Evolutionary conservation across 2,329 filamentous ascomycete genomes (phyloP).

Genomic region (Chaetomiaceae sp.): DNA sequence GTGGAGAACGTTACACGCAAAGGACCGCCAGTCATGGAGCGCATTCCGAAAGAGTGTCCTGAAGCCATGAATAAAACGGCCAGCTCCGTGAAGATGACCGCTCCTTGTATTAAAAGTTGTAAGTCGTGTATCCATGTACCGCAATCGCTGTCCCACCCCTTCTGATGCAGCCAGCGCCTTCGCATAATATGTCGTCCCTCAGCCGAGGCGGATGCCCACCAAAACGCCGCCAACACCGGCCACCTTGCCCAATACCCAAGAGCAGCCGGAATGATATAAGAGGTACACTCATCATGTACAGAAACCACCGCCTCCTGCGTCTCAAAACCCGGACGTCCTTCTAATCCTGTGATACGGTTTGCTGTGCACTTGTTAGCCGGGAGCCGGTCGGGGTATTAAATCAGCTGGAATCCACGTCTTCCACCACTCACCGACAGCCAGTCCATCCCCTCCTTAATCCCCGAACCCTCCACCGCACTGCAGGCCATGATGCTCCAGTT

Average conservation of each 20-base stretch:
- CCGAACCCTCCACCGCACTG: slow-evolving; percentile 90
- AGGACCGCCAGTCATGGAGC: too few relatives aligned
- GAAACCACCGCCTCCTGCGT: slow-evolving; percentile 11
- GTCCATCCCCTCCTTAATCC: slow-evolving; percentile 97
- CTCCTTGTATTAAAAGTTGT: slow-evolving; percentile 17
- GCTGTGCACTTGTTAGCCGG: slow-evolving; percentile 32
- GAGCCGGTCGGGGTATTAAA: too few relatives aligned
- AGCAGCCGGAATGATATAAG: slow-evolving; percentile 19
- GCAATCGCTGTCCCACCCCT: slow-evolving; percentile 12
- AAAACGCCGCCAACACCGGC: slow-evolving; percentile 22
- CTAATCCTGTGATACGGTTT: slow-evolving; percentile 40
- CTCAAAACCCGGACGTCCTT: background rate
- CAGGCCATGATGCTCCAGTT: slow-evolving; percentile 99
- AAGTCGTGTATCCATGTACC: slow-evolving; percentile 18
- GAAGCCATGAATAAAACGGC: slow-evolving; percentile 8
- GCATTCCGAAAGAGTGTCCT: background rate
- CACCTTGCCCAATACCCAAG: slow-evolving; percentile 23
- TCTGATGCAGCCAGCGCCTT: slow-evolving; percentile 20
- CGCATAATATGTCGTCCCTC: slow-evolving; percentile 25
- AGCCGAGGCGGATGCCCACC: slow-evolving; percentile 15
- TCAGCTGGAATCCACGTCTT: background rate
- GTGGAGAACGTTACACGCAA: too few relatives aligned
- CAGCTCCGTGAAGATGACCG: slow-evolving; percentile 1
- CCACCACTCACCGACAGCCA: slow-evolving; percentile 77
- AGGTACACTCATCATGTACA: slow-evolving; percentile 24